These are phyloP conservation scores for Tuber umbilicatum DNA, from an alignment of 495 filamentous ascomycete species.

Conservation along the genomic window DNA sequence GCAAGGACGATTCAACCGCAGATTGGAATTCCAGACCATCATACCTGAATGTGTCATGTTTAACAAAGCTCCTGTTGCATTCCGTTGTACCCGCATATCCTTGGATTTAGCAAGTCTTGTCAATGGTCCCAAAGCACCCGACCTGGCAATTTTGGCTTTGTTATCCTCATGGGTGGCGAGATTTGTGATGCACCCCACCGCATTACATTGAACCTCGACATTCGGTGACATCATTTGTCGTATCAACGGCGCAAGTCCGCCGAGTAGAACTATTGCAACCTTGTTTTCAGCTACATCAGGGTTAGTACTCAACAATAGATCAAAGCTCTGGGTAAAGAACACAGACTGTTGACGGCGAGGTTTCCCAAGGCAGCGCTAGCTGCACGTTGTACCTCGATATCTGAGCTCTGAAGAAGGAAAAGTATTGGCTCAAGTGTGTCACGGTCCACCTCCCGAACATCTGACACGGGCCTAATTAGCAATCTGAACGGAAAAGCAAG, in stretches of 20 bases:
- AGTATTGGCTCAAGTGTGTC: slow-evolving; percentile 94
- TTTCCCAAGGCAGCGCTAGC: slow-evolving; percentile 95
- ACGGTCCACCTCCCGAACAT: slow-evolving; percentile 91
- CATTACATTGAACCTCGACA: slow-evolving; percentile 98
- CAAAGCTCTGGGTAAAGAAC: slow-evolving; percentile 1
- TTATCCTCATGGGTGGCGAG: slow-evolving; percentile 97
- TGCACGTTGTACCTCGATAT: slow-evolving; percentile 95
- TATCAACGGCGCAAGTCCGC: slow-evolving; percentile 85
- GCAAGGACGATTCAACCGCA: slow-evolving; percentile 26
- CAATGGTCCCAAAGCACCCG: slow-evolving; percentile 81
- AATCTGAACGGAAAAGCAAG: not conserved
- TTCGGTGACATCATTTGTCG: slow-evolving; percentile 98
- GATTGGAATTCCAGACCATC: slow-evolving; percentile 29
- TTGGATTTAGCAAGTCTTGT: slow-evolving; percentile 92
- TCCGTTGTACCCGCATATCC: slow-evolving; percentile 96
- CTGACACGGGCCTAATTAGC: slow-evolving; percentile 46
- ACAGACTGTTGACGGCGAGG: slow-evolving; percentile 89
- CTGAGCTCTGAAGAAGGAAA: slow-evolving; percentile 84
- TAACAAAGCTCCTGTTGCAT: slow-evolving; percentile 88
- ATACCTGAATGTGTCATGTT: slow-evolving; percentile 99
- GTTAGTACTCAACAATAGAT: slow-evolving; percentile 7
- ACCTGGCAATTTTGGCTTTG: slow-evolving; percentile 95
- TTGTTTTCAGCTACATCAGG: slow-evolving; percentile 80
- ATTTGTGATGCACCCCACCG: slow-evolving; percentile 97
- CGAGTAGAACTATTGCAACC: slow-evolving; percentile 85